Evolutionary conservation across 495 filamentous ascomycete species (phyloP), one percentile per base, ranked within the genome.

Genomic region (Aspergillus sclerotioniger): DNA sequence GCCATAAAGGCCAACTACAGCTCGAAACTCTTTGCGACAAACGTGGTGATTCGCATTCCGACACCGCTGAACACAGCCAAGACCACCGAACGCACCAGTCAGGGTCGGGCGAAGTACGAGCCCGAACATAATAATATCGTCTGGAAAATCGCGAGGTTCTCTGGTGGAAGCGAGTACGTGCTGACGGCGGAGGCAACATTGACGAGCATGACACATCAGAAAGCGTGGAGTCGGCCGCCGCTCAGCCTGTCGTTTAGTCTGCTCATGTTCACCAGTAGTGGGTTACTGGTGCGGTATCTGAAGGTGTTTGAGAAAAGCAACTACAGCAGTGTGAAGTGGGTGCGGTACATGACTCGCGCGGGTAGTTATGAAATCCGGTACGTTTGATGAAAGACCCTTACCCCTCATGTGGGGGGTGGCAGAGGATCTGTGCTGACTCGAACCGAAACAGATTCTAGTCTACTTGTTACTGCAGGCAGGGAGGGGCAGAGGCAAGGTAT

Each of bases 271-370:
- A 99, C 95, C 35, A 92, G 88, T 66, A 90, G 86, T 1, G 95
- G 94, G 15, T 71, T 99, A 64, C 68, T 99, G 61, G 95, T 99
- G 50, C 76, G 95, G 43, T 99, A 99, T 74, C 76, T 99, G 57
- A 99, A 99, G 78, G 95, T 99, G 25, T 99, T 99, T 77, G 95
- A 99, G 81, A 99, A 99, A 85, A 91, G 82, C 69, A 97, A 98
- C 75, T 99, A 99, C 69, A 92, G 88, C 56, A 95, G 90, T 63
- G 95, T 99, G 9, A 99, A 99, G 69, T 99, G 95, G 95, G 95
- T 99, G 62, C 78, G 95, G 65, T 99, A 99, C 75, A 99, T 99
- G 95, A 99, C 95, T 29, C 82, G 95, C 48, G 95, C 93, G 16
- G 80, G 80, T 43, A 83, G 80, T 65, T 83, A 83, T 61, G 80